A percentile compares a stretch with the other conserved stretches of the same genome.
Conservation (phyloP, 2,329 filamentous ascomycete genomes). For the Ophiognomonia clavigignenti-juglandacearum region DNA sequence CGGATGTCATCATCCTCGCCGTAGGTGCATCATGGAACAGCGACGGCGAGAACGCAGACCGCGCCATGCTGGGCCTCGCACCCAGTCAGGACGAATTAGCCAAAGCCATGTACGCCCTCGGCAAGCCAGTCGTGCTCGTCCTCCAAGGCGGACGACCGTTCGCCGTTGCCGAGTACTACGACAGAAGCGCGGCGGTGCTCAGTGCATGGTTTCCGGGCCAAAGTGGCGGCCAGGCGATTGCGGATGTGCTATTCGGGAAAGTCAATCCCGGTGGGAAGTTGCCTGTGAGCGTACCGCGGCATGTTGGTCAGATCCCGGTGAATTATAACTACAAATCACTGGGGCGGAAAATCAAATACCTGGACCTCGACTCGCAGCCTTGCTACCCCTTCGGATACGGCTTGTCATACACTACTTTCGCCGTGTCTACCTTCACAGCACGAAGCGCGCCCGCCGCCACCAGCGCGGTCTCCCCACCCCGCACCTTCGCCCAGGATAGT, state of each 20-base stretch:
- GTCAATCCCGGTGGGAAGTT: conserved; percentile 28
- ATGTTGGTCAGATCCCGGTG: conserved; percentile 30
- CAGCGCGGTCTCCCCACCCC: too few species aligned
- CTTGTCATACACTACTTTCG: conserved; percentile 29
- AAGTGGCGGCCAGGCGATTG: conserved; percentile 29
- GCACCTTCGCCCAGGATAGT: neutral
- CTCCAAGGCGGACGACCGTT: conserved; percentile 37
- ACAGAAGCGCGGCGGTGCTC: conserved; percentile 32
- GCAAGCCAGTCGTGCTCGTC: conserved; percentile 36
- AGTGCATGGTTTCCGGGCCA: conserved; percentile 31
- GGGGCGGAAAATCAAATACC: conserved; percentile 23
- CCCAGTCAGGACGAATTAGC: conserved; percentile 33
- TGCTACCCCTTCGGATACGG: conserved; percentile 31
- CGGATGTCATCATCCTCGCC: conserved; percentile 34
- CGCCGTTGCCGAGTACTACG: conserved; percentile 33
- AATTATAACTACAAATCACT: conserved; percentile 31
- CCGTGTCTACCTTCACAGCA: conserved; percentile 21
- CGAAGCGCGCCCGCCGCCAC: neutral
- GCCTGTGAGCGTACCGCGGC: conserved; percentile 29
- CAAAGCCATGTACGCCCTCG: conserved; percentile 29
- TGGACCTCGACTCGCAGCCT: conserved; percentile 26
- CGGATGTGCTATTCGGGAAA: conserved; percentile 29
- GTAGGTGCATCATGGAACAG: conserved; percentile 40
- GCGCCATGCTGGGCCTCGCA: conserved; percentile 31
- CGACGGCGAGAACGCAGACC: conserved; percentile 37